phyloP scores from a whole-genome alignment of 768 basidiomycete species.

The Coprinopsis strossmayeri region DNA sequence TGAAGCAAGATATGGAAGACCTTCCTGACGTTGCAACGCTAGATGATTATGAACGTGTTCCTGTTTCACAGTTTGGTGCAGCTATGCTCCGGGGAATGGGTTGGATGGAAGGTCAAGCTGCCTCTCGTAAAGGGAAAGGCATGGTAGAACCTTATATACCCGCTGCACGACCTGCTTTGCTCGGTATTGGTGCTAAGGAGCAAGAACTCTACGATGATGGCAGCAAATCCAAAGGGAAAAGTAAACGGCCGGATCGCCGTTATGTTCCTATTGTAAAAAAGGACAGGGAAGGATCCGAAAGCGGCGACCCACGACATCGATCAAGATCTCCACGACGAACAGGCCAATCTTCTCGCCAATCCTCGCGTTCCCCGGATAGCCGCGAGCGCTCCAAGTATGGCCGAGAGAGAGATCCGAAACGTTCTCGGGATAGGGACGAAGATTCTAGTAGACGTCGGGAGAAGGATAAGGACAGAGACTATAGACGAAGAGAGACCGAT shows the following conservation, averaged over 20 bases:
- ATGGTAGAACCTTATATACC: constrained; percentile 79
- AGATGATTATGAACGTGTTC: constrained; percentile 86
- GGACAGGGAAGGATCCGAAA: constrained; percentile 36
- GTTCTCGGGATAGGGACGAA: constrained; percentile 17
- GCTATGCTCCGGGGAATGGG: constrained; percentile 96
- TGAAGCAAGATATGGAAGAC: constrained; percentile 74
- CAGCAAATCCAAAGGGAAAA: constrained; percentile 41
- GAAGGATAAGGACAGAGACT: constrained; percentile 10
- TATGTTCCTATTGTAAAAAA: constrained; percentile 81
- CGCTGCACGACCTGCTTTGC: constrained; percentile 69
- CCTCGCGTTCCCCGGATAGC: constrained; percentile 50
- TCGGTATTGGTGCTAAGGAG: constrained; percentile 95
- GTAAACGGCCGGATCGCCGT: constrained; percentile 56
- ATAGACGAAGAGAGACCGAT: constrained; percentile 3
- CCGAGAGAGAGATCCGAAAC: constrained; percentile 10
- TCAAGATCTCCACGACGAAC: constrained; percentile 36
- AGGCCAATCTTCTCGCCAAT: constrained; percentile 25
- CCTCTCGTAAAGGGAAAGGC: constrained; percentile 57
- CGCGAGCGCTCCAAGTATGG: constrained; percentile 16
- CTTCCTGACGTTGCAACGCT: constrained; percentile 72
- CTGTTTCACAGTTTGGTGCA: constrained; percentile 88
- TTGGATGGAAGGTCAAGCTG: constrained; percentile 80
- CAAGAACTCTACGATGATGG: constrained; percentile 68
- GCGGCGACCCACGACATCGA: constrained; percentile 24
- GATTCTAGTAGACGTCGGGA: constrained; percentile 11